Percentiles rank a stretch among this genome's conserved stretches.
Conservation (phyloP, 1,139 yeast species). For the Hemisphaericaspora xylanilytica region DNA sequence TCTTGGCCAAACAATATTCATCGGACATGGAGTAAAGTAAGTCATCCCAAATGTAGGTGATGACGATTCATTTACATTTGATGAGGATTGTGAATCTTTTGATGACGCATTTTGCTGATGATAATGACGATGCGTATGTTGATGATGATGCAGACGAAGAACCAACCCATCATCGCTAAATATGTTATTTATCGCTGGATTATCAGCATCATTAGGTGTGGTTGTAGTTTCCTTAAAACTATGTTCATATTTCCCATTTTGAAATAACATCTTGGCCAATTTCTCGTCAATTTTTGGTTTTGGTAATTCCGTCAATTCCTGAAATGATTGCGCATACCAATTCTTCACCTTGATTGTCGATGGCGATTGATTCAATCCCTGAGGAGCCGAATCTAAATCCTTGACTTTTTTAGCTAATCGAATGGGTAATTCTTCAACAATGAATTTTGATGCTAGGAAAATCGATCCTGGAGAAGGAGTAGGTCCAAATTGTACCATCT, state of each 20-base stretch:
- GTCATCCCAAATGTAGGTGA: conserved; percentile 51
- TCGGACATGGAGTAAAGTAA: conserved; percentile 60
- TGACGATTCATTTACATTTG: conserved; percentile 18
- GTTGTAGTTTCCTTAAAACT: conserved; percentile 18
- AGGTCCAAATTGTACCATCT: conserved; percentile 92
- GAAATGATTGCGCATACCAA: conserved; percentile 92
- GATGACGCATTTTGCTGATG: conserved; percentile 4
- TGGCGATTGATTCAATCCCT: conserved; percentile 70
- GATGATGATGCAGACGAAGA: conserved; percentile 23
- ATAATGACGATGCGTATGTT: conserved; percentile 10
- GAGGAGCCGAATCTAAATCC: conserved; percentile 78
- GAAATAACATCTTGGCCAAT: conserved; percentile 35
- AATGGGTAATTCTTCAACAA: conserved; percentile 84
- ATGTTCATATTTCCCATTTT: conserved; percentile 13
- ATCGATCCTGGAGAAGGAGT: conserved; percentile 75
- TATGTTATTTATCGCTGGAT: conserved; percentile 44
- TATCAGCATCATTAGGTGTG: conserved; percentile 29
- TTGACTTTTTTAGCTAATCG: conserved; percentile 83
- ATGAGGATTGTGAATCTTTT: conserved; percentile 13
- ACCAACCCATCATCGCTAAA: conserved; percentile 56
- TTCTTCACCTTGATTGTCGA: conserved; percentile 74
- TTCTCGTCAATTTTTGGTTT: conserved; percentile 46
- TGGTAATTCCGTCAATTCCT: conserved; percentile 64
- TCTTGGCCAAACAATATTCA: conserved; percentile 60
- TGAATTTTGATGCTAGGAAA: conserved; percentile 80